These are phyloP conservation scores for Boeremia exigua DNA, from an alignment of 2,329 filamentous ascomycete species.

Conservation along the genomic window DNA sequence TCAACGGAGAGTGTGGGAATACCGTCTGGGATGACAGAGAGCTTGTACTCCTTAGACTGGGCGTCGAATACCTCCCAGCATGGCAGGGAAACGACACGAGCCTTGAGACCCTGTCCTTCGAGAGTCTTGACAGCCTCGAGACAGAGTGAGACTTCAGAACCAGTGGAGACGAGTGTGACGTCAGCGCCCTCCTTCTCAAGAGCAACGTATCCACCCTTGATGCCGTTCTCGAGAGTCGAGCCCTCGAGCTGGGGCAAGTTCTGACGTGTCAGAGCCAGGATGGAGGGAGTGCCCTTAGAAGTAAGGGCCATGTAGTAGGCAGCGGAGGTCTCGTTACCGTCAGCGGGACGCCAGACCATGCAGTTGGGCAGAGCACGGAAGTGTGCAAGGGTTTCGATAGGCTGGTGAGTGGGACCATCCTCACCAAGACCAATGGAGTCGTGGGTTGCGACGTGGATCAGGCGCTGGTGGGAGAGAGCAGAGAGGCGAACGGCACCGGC, in stretches of 20 bases:
- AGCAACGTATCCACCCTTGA: conserved; percentile 94
- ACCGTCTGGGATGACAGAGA: conserved; percentile 90
- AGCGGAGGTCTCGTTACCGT: conserved; percentile 97
- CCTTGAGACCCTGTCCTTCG: conserved; percentile 83
- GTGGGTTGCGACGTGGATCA: conserved; percentile 96
- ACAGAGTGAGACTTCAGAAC: conserved; percentile 93
- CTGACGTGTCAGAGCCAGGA: conserved; percentile 94
- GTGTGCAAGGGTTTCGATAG: conserved; percentile 96
- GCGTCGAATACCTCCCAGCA: conserved; percentile 97
- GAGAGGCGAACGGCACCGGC: conserved; percentile 95
- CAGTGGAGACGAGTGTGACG: conserved; percentile 90
- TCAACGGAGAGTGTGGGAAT: conserved; percentile 93
- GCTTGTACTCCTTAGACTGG: conserved; percentile 92
- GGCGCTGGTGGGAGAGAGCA: conserved; percentile 85
- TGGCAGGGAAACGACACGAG: conserved; percentile 92
- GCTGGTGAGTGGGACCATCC: conserved; percentile 98
- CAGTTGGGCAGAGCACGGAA: conserved; percentile 99
- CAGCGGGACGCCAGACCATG: conserved; percentile 99
- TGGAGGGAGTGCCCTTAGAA: conserved; percentile 86
- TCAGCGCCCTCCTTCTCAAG: conserved; percentile 83
- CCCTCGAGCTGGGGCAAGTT: conserved; percentile 97
- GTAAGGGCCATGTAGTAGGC: conserved; percentile 96
- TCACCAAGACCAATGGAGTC: conserved; percentile 99
- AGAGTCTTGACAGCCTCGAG: conserved; percentile 92
- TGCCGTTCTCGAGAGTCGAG: conserved; percentile 84